Conservation (phyloP, 768 basidiomycete genomes). For the Dacryopinax spathularia region DNA sequence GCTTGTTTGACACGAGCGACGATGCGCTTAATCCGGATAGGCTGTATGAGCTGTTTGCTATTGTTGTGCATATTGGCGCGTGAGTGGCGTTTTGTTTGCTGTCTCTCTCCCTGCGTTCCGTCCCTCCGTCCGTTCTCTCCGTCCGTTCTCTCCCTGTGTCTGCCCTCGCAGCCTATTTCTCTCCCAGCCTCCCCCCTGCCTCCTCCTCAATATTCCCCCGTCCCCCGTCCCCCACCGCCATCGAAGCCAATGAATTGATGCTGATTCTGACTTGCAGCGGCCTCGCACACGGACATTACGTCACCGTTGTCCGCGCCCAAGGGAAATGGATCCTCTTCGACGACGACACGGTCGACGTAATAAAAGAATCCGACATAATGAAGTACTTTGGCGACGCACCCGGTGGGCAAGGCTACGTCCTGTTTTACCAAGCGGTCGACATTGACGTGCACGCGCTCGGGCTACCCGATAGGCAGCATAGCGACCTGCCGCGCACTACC, state of each 20-base stretch:
- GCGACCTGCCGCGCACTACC: not conserved
- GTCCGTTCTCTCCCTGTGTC: not conserved
- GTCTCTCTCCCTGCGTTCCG: not conserved
- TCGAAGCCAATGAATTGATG: conserved; percentile 11
- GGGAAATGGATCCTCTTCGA: conserved; percentile 85
- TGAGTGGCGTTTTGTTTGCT: conserved; percentile 31
- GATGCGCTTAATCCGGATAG: conserved; percentile 83
- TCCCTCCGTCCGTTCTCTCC: not conserved
- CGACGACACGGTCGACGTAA: conserved; percentile 79
- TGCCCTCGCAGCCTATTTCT: conserved; percentile 8
- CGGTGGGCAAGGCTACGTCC: conserved; percentile 82
- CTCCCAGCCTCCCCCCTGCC: conserved; percentile 1
- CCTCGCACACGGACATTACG: conserved; percentile 97
- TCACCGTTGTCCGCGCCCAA: conserved; percentile 79
- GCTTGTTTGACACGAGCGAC: conserved; percentile 94
- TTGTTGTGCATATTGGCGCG: conserved; percentile 99
- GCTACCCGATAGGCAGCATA: conserved; percentile 26
- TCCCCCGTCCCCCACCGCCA: conserved; percentile 8
- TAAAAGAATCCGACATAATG: conserved; percentile 78
- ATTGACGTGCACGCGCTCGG: conserved; percentile 63
- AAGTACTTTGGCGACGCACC: conserved; percentile 81
- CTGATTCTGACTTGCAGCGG: conserved; percentile 40
- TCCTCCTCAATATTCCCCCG: not conserved
- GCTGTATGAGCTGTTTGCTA: conserved; percentile 85
- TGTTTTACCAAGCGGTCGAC: conserved; percentile 92